Base-by-base conservation (phyloP, 441 rosid genomes). In the Arabidopsis lyrata region DNA sequence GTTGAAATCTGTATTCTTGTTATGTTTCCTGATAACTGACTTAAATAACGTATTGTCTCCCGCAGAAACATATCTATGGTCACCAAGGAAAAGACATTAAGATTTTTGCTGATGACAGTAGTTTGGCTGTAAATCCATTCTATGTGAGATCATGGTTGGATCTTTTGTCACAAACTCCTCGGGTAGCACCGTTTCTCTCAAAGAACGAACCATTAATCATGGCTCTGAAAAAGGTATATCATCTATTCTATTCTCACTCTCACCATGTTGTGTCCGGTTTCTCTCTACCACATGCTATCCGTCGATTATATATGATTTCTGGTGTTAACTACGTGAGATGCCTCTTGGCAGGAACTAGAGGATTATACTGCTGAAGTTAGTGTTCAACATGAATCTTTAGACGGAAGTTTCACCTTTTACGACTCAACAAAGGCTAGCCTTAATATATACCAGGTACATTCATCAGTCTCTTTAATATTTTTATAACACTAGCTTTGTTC, bases 171-270 rank as follows among this genome's bases (percentile, higher is more conserved):
- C 87, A 56, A 79, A 91, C 97, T 50, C 97, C 98, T 81, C 91
- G 98, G 63, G 95, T 92, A 76, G 98, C 96, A 20, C 99, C 99
- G 12, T 90, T 95, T 80, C 85, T 95, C 53, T 79, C 92, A 59
- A 95, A 95, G 90, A 86, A 91, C 56, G 95, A 95, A 66, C 96
- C 98, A 14, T 80, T 95, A 62, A 77, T 95, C 71, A 75, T 81
- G 85, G 95, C 91, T 72, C 67, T 95, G 70, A 86, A 82, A 81
- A 92, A 91, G 97, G 99, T 91, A 64, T 34, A 66, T 15, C 31
- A 34, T 72, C 71, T 44, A 39, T 18, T 66, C 27, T 24, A 24
- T 24, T 24, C 27, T 24, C 27, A 24, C 27, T n/a, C 60, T 66
- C 31, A 32, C 41, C 45, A 36, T 5, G 10, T 55, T 13, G 15